Percentiles rank a stretch among this genome's conserved stretches.
These are phyloP conservation scores for Fraxinus latifolia DNA, from an alignment of 305 asterid genomes.

Conservation along the genomic window DNA sequence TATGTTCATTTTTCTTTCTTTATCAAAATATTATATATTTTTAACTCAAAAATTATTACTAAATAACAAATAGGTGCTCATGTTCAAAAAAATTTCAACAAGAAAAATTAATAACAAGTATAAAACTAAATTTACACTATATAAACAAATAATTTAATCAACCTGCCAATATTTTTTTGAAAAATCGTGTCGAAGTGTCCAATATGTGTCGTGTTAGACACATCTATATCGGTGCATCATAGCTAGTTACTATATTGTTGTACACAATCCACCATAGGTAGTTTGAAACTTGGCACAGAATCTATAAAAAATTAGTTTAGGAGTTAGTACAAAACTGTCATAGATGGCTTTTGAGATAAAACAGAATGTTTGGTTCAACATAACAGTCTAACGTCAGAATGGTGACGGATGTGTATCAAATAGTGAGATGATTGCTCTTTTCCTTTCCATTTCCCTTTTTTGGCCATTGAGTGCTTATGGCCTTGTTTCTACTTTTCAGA, in stretches of 20 bases:
- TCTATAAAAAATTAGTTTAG: background rate
- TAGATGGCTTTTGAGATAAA: background rate
- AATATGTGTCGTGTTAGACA: background rate
- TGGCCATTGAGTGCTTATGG: background rate
- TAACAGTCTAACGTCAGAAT: background rate
- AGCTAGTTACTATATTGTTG: background rate
- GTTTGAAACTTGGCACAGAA: background rate
- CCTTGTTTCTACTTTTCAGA: background rate
- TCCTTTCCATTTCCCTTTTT: background rate
- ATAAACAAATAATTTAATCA: background rate
- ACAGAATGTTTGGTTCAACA: background rate
- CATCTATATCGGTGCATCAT: background rate
- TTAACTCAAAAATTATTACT: too few species aligned
- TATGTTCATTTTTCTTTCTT: too few species aligned
- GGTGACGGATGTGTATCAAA: background rate
- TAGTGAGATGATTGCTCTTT: background rate
- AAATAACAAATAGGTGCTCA: background rate
- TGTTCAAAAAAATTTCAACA: background rate
- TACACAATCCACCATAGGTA: background rate
- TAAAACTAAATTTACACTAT: background rate
- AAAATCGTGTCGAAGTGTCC: background rate
- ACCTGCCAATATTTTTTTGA: background rate
- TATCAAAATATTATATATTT: too few species aligned
- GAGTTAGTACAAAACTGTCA: background rate
- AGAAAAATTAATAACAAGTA: background rate